Evolutionary conservation across 129 eudicot species (phyloP), one percentile per base, ranked within the genome.

Genomic region (Kitagawia praeruptora): DNA sequence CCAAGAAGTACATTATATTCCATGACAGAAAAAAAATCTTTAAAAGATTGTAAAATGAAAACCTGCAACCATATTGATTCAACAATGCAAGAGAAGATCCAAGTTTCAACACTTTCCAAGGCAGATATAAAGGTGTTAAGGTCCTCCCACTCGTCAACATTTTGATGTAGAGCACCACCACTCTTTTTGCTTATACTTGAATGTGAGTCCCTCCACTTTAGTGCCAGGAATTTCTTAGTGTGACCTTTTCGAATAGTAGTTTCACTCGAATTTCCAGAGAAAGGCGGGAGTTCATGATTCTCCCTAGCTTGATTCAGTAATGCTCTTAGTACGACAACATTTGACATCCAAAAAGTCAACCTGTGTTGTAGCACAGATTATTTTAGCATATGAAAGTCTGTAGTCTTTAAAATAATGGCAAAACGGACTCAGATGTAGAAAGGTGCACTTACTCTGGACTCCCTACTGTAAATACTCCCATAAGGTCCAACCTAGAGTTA

Each of bases 1-100:
- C 34, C 34, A 31, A 31, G 34, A 31, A 31, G 34, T 31, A 31
- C 34, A 64, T 5, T 47, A 63, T 40, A 14, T n/a, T 21, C 41
- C 74, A 47, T 14, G 13, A 27, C 13, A 70, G 53, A 2, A 44
- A 25, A 12, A 12, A 0, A 13, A 42, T 41, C 23, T 39, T n/a
- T 11, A 10, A 4, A 73, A 51, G 19, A 25, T 73, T 54, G 42
- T 73, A 31, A 42, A 6, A 38, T n/a, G 84, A 78, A 23, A 74
- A 96, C 98, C 98, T 95, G 97, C 96, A 96, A 95, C 98, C 98
- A 95, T 81, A 95, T 80, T 41, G 97, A 92, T 86, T 95, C 97
- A 70, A 95, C 88, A 74, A 95, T 87, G 67, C 90, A 87, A 23
- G 89, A 84, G 81, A 90, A 95, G 81, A 95, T 90, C 98, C 98